Percentiles rank a stretch among this genome's conserved stretches.
These are phyloP conservation scores for Kodamaea laetipori DNA, from an alignment of 805 yeast species.

Conservation along the genomic window DNA sequence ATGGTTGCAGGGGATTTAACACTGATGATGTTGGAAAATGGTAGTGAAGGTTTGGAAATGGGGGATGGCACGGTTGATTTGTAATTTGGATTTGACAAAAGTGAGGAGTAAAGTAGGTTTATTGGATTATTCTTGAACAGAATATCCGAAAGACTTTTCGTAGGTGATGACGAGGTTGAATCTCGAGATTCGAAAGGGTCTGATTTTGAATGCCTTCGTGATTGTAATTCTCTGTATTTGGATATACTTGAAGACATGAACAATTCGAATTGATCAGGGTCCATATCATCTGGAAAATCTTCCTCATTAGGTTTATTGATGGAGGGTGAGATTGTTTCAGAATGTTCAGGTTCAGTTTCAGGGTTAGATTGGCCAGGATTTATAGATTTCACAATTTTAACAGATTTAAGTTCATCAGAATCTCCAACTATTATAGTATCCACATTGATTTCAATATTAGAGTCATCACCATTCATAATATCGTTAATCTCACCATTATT, in stretches of 20 bases:
- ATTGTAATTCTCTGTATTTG: conserved; percentile 33
- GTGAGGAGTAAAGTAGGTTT: conserved; percentile 29
- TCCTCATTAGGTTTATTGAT: not conserved
- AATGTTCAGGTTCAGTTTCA: too few relatives aligned
- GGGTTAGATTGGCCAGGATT: too few relatives aligned
- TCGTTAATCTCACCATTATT: too few relatives aligned
- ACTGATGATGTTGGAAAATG: conserved; percentile 20
- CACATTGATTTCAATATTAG: too few relatives aligned
- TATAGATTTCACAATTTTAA: too few relatives aligned
- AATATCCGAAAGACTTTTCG: conserved; percentile 2
- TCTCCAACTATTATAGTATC: too few relatives aligned
- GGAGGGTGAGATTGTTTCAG: not conserved
- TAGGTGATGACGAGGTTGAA: not conserved
- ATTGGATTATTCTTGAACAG: conserved; percentile 24
- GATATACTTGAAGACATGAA: conserved; percentile 36
- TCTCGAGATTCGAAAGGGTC: conserved; percentile 13
- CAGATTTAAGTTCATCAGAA: too few relatives aligned
- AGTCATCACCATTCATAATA: too few relatives aligned
- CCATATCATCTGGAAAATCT: conserved; percentile 5
- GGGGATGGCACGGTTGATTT: conserved; percentile 6
- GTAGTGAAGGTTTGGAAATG: conserved; percentile 11
- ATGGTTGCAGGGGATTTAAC: conserved; percentile 42
- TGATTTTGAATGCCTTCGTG: conserved; percentile 14
- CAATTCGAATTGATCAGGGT: conserved; percentile 32
- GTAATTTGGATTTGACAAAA: conserved; percentile 21